Conservation (phyloP, 1,284 basidiomycete genomes). For the Pseudozyma hubeiensis region DNA sequence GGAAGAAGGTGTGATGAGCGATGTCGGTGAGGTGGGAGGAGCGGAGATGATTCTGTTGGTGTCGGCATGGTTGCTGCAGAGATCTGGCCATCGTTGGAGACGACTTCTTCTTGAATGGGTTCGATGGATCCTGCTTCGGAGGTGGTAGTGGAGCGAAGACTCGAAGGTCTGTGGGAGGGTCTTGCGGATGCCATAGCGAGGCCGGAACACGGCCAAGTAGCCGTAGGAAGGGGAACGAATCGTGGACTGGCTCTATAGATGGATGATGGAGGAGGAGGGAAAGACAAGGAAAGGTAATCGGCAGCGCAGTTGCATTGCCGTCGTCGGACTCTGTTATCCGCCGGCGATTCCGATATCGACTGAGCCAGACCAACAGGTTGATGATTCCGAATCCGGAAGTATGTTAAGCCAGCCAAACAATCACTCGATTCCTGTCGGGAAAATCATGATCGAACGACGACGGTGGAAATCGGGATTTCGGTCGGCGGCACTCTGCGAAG, state of each 20-base stretch:
- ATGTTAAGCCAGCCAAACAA: no score
- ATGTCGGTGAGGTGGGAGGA: constrained; percentile 14
- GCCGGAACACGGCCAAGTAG: background rate
- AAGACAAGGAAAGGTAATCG: background rate
- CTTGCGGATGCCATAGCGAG: constrained; percentile 1
- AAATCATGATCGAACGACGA: constrained; percentile 13
- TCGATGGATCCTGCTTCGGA: constrained; percentile 21
- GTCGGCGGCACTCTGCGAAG: background rate
- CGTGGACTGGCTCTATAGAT: no score
- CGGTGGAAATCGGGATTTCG: constrained; percentile 8
- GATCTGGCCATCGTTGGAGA: constrained; percentile 26
- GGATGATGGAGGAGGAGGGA: background rate
- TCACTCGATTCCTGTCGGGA: background rate
- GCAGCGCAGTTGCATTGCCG: constrained; percentile 1
- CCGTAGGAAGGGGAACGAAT: background rate
- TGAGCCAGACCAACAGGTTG: background rate
- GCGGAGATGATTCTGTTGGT: constrained; percentile 21
- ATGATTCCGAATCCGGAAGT: no score
- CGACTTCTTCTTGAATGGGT: constrained; percentile 40
- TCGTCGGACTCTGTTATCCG: background rate
- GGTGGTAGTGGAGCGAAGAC: constrained; percentile 22
- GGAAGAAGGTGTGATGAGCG: background rate
- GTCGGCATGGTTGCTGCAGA: constrained; percentile 5
- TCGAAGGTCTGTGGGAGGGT: constrained; percentile 23
- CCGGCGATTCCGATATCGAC: background rate